Conservation (phyloP, 768 basidiomycete species). For the Cystofilobasidium ferigula region DNA sequence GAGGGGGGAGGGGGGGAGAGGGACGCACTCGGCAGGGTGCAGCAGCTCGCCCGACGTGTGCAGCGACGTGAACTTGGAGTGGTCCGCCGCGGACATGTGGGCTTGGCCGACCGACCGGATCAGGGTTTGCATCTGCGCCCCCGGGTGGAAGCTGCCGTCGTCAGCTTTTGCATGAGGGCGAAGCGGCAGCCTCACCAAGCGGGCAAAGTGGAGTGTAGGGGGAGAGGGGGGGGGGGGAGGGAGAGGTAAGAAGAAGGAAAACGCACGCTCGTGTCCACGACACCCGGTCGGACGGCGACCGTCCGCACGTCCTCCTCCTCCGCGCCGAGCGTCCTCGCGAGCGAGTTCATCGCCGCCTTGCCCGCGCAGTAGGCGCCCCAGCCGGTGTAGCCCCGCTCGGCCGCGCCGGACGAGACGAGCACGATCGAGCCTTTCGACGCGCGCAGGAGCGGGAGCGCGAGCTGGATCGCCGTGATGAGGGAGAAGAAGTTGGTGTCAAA, state of each 20-base stretch:
- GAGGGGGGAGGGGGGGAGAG: neutral
- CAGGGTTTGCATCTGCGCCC: conserved; percentile 27
- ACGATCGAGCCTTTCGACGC: conserved; percentile 17
- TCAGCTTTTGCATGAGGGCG: no score
- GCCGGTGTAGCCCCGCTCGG: conserved; percentile 4
- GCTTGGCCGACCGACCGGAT: conserved; percentile 19
- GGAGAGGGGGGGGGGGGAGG: neutral
- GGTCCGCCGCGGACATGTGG: conserved; percentile 23
- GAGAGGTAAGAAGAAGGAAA: neutral
- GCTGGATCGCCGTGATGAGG: conserved; percentile 22
- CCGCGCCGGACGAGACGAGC: conserved; percentile 18
- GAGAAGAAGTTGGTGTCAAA: conserved; percentile 24
- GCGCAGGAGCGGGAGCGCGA: conserved; percentile 16
- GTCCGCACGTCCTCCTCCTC: conserved; percentile 18
- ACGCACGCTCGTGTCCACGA: conserved; percentile 21
- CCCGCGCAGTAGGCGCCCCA: conserved; percentile 18
- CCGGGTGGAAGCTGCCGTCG: no score
- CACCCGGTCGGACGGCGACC: conserved; percentile 22
- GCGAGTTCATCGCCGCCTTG: conserved; percentile 24
- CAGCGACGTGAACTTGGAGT: conserved; percentile 21
- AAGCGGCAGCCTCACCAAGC: no score
- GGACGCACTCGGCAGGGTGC: conserved; percentile 25
- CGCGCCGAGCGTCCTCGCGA: conserved; percentile 18
- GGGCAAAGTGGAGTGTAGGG: no score
- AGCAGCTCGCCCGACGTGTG: conserved; percentile 27